A percentile compares a stretch with the other conserved stretches of the same genome.
phyloP scores from a whole-genome alignment of 129 eudicot genomes.

The Solidago caesia region DNA sequence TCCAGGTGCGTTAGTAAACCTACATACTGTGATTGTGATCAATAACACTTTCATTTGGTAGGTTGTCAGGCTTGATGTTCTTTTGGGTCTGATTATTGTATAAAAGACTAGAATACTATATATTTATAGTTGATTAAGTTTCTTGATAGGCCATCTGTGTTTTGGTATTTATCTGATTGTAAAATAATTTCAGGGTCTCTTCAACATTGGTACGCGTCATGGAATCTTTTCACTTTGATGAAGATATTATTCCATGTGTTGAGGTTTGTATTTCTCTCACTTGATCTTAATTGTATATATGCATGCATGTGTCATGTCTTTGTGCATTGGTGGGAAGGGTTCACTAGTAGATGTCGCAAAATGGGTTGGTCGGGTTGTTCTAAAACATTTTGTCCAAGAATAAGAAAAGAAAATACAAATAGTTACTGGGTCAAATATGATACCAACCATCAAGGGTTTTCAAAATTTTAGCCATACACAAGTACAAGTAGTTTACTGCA shows the following conservation, averaged over 20 bases:
- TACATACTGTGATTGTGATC: background rate
- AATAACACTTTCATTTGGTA: background rate
- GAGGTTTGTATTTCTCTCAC: constrained; percentile 47
- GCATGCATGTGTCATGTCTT: background rate
- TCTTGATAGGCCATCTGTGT: background rate
- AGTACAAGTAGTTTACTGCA: too few relatives aligned
- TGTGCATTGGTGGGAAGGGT: background rate
- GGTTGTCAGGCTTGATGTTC: background rate
- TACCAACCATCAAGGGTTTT: too few relatives aligned
- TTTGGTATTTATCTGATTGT: constrained; percentile 14
- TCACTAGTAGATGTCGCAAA: background rate
- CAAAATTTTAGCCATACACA: too few relatives aligned
- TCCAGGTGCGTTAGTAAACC: constrained; percentile 34
- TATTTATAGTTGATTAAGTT: constrained; percentile 5
- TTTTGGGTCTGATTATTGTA: background rate
- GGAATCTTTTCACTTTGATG: constrained; percentile 45
- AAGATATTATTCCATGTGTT: constrained; percentile 45
- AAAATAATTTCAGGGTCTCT: constrained; percentile 48
- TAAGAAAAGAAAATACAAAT: too few relatives aligned
- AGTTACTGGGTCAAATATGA: too few relatives aligned
- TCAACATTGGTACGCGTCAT: constrained; percentile 42
- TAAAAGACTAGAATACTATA: constrained; percentile 11
- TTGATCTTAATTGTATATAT: background rate
- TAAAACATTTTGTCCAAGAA: background rate
- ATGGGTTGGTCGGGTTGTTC: background rate